phyloP scores from a whole-genome alignment of 2,329 filamentous ascomycete species.

The Penicillium sp. region DNA sequence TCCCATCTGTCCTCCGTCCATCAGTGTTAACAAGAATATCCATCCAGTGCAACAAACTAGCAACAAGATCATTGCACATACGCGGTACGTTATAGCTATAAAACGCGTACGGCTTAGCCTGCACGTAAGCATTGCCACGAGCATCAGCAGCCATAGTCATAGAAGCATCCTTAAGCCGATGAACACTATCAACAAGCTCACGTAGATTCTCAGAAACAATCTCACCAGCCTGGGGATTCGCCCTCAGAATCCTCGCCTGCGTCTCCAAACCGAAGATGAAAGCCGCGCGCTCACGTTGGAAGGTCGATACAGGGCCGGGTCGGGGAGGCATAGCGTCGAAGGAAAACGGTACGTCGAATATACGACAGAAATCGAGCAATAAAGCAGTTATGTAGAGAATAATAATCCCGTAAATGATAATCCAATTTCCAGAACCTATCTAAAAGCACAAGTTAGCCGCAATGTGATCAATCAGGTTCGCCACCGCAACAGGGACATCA shows the following conservation, averaged over 20 bases:
- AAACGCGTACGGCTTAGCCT: background rate
- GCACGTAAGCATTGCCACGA: background rate
- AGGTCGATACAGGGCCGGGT: background rate
- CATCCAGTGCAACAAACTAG: constrained; percentile 2
- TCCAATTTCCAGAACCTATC: background rate
- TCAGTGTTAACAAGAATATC: constrained; percentile 4
- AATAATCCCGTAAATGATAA: background rate
- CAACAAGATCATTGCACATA: constrained; percentile 1
- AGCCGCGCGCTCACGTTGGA: background rate
- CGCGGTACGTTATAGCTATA: background rate
- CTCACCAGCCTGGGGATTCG: constrained; percentile 7
- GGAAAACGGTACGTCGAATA: background rate
- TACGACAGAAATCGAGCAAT: background rate
- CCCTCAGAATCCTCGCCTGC: background rate
- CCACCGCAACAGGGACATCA: background rate
- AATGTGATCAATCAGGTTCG: background rate
- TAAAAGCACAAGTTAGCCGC: constrained; percentile 2
- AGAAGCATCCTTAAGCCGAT: background rate
- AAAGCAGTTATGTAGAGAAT: background rate
- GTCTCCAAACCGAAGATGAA: background rate
- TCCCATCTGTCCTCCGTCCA: constrained; percentile 1
- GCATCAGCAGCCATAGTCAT: background rate
- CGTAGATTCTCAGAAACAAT: constrained; percentile 8
- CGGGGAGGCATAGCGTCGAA: background rate
- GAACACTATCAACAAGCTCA: constrained; percentile 2